phyloP scores from a whole-genome alignment of 257 asterid species.

The Rubia yunnanensis region DNA sequence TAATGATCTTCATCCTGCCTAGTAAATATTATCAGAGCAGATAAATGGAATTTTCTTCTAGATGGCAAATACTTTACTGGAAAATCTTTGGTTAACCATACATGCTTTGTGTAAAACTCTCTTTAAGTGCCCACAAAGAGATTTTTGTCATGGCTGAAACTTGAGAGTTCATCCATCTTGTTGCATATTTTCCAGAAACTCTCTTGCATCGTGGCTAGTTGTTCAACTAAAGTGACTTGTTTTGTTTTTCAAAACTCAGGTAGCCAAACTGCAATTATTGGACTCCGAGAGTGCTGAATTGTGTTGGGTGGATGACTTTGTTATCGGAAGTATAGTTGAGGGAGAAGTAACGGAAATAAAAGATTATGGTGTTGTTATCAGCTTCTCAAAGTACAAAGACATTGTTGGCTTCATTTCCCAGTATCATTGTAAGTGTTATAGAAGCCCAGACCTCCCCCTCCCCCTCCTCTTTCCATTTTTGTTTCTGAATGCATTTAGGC shows the following conservation, averaged over 20 bases:
- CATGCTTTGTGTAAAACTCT: not conserved
- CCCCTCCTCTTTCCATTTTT: not conserved
- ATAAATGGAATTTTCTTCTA: not conserved
- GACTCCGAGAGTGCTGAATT: constrained; percentile 40
- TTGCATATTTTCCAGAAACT: not conserved
- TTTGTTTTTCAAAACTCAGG: constrained; percentile 33
- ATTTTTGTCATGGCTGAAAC: not conserved
- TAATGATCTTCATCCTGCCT: not conserved
- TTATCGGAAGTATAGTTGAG: constrained; percentile 49
- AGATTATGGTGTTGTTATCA: constrained; percentile 74
- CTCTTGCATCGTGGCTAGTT: not conserved
- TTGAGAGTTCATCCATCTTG: not conserved
- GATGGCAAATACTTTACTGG: not conserved
- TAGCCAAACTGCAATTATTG: constrained; percentile 56
- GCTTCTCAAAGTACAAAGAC: constrained; percentile 53
- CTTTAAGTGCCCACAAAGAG: not conserved
- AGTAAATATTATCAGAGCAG: not conserved
- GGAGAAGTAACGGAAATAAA: constrained; percentile 72
- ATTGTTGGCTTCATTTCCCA: constrained; percentile 83
- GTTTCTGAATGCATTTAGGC: not conserved
- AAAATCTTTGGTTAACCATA: not conserved
- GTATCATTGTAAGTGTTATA: constrained; percentile 54
- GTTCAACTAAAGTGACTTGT: constrained; percentile 3
- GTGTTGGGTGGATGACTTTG: constrained; percentile 55
- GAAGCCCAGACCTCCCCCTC: not conserved